Conservation (phyloP, 768 basidiomycete genomes). For the Candolleomyces efflorescens region DNA sequence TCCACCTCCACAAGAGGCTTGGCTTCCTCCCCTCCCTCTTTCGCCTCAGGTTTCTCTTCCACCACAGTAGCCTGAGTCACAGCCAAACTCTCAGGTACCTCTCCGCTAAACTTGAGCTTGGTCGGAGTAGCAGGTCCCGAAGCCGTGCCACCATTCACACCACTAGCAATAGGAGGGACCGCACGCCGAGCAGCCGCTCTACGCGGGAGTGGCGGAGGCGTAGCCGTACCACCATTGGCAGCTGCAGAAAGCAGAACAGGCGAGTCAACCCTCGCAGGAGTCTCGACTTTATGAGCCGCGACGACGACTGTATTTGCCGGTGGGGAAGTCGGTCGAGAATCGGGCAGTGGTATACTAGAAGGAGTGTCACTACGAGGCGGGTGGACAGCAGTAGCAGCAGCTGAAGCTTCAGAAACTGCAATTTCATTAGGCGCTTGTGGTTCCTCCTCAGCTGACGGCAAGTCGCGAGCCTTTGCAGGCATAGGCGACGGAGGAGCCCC, state of each 20-base stretch:
- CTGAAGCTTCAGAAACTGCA: background rate
- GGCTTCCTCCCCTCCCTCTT: conserved; percentile 9
- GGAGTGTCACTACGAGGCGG: conserved; percentile 13
- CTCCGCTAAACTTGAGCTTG: background rate
- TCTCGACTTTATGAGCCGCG: conserved; percentile 5
- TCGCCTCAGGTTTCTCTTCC: conserved; percentile 6
- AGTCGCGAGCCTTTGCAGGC: background rate
- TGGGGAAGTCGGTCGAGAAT: conserved; percentile 41
- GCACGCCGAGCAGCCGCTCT: conserved; percentile 55
- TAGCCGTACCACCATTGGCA: conserved; percentile 10
- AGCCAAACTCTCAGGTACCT: background rate
- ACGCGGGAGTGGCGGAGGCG: conserved; percentile 60
- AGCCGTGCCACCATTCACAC: conserved; percentile 7
- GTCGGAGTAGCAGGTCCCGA: conserved; percentile 26
- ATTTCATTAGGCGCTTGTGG: background rate
- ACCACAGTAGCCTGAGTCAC: conserved; percentile 1
- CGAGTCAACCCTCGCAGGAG: conserved; percentile 29
- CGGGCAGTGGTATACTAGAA: conserved; percentile 34
- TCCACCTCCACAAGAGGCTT: conserved; percentile 3
- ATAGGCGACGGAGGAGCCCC: background rate
- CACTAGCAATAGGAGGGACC: conserved; percentile 15
- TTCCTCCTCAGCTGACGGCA: background rate
- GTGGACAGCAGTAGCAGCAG: background rate
- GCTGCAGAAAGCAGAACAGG: conserved; percentile 25
- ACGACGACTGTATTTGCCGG: conserved; percentile 9